Evolutionary conservation across 2,329 filamentous ascomycete genomes (phyloP).

Genomic region (Aspergillus sp.): DNA sequence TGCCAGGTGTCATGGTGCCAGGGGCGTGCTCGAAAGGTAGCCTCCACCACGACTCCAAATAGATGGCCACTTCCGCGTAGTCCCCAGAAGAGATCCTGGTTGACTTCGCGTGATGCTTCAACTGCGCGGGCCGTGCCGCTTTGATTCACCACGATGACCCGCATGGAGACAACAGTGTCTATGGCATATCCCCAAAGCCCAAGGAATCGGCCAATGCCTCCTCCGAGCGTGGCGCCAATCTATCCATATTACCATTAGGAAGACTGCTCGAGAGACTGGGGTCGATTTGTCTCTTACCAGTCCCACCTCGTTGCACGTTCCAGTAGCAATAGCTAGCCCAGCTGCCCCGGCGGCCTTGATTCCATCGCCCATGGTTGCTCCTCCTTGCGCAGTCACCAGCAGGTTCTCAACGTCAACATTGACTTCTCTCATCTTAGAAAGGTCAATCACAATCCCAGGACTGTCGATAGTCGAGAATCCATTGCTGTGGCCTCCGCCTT

Average conservation of each 20-base stretch:
- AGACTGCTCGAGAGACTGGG: background rate
- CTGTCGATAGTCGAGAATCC: background rate
- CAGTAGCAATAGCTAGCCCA: background rate
- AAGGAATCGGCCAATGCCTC: background rate
- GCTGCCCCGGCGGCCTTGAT: background rate
- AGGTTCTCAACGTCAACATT: background rate
- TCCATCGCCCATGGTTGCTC: background rate
- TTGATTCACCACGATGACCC: background rate
- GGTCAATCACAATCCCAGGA: background rate
- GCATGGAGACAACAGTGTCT: background rate
- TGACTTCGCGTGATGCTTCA: background rate
- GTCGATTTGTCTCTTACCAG: background rate
- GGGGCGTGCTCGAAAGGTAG: background rate
- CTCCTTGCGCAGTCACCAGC: background rate
- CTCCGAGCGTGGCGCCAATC: background rate
- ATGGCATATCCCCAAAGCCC: background rate
- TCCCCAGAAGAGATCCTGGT: background rate
- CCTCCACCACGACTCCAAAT: background rate
- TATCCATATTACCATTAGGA: background rate
- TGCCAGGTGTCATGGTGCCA: background rate
- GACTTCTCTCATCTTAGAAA: background rate
- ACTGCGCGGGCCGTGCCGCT: background rate
- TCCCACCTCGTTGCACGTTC: background rate
- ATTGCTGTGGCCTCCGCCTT: background rate
- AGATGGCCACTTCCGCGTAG: background rate